Evolutionary conservation across 2,329 filamentous ascomycete species (phyloP).

Genomic region (Botrytis galanthina): DNA sequence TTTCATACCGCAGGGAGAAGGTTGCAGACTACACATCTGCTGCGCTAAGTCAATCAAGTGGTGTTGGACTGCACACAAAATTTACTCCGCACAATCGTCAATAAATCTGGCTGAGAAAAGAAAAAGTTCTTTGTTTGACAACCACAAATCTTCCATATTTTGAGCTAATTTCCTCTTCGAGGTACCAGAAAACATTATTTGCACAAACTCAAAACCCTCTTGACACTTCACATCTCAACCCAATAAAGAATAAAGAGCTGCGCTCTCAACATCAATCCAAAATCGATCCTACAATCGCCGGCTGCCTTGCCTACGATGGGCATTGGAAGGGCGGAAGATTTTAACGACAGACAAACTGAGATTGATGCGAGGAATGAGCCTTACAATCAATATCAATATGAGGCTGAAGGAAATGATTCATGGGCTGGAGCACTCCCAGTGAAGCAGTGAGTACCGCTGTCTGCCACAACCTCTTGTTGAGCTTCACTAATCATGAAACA

Average conservation of each 20-base stretch:
- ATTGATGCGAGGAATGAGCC: slow-evolving; percentile 58
- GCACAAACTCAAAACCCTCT: neutral
- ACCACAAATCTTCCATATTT: neutral
- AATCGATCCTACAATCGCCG: slow-evolving; percentile 20
- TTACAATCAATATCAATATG: slow-evolving; percentile 78
- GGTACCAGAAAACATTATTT: slow-evolving; percentile 6
- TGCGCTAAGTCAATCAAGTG: slow-evolving; percentile 18
- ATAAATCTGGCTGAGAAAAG: neutral
- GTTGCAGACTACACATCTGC: neutral
- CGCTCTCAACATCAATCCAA: slow-evolving; percentile 28
- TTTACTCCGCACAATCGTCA: slow-evolving; percentile 5
- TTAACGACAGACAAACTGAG: slow-evolving; percentile 65
- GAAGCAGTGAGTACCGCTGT: slow-evolving; percentile 66
- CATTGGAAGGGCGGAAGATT: slow-evolving; percentile 65
- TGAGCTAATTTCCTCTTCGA: slow-evolving; percentile 15
- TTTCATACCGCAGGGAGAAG: neutral
- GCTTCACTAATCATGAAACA: slow-evolving; percentile 30
- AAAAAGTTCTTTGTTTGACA: slow-evolving; percentile 14
- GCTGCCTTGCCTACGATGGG: slow-evolving; percentile 53
- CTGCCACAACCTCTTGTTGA: neutral
- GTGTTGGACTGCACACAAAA: slow-evolving; percentile 2
- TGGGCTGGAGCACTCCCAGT: slow-evolving; percentile 94
- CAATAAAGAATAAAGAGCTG: slow-evolving; percentile 11
- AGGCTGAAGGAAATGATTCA: slow-evolving; percentile 78
- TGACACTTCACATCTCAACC: neutral